Percentiles rank a stretch among this genome's conserved stretches.
phyloP scores from a whole-genome alignment of 2,329 filamentous ascomycete species.

The Zymoseptoria pseudotritici region DNA sequence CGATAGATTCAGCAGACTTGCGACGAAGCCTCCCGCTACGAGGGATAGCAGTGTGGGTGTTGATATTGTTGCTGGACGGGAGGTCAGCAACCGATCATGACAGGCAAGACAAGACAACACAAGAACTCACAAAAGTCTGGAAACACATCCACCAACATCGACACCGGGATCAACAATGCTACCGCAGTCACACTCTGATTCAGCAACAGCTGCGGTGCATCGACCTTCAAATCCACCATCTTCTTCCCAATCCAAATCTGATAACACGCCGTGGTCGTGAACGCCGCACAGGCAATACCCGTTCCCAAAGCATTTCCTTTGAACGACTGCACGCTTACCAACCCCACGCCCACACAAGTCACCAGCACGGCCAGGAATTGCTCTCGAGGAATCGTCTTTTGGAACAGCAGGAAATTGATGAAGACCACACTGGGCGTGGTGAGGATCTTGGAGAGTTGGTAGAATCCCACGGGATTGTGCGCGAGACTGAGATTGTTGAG shows the following conservation, averaged over 20 bases:
- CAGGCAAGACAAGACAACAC: background rate
- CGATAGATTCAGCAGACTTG: constrained; percentile 6
- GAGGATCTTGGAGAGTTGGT: constrained; percentile 6
- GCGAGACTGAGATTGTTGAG: constrained; percentile 6
- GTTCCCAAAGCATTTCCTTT: constrained; percentile 1
- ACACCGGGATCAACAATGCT: constrained; percentile 1
- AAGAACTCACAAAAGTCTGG: constrained; percentile 4
- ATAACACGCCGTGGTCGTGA: constrained; percentile 8
- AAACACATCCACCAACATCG: constrained; percentile 1
- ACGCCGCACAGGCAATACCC: constrained; percentile 3
- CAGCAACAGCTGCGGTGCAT: constrained; percentile 6
- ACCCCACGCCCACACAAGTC: constrained; percentile 2
- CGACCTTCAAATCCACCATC: constrained; percentile 4
- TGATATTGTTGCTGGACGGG: constrained; percentile 1
- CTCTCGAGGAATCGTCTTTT: background rate
- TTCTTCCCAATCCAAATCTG: constrained; percentile 10
- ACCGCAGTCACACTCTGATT: constrained; percentile 4
- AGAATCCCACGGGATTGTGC: constrained; percentile 6
- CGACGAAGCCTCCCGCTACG: constrained; percentile 2
- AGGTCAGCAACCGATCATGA: background rate
- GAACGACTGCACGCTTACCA: constrained; percentile 5
- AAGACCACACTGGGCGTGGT: constrained; percentile 2
- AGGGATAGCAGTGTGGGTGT: constrained; percentile 1
- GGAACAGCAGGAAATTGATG: constrained; percentile 4
- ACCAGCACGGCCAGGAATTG: constrained; percentile 4